Conservation (phyloP, 225 moss, liverwort and hornwort genomes). For the Bryoerythrophyllum caledonicum region DNA sequence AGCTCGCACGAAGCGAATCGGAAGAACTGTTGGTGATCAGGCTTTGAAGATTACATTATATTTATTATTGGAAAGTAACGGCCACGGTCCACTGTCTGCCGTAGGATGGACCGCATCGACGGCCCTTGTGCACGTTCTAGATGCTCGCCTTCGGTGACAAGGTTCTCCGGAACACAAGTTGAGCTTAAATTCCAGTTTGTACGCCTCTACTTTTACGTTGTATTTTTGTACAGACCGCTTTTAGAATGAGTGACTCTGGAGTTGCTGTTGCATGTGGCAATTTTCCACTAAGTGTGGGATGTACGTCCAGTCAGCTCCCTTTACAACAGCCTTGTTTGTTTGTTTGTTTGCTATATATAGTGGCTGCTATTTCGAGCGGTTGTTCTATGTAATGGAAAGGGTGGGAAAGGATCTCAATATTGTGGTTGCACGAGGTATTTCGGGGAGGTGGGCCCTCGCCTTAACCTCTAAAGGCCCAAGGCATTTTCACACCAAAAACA, state of each 20-base stretch:
- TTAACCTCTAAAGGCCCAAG: too few relatives aligned
- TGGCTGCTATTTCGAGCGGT: too few relatives aligned
- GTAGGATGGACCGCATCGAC: constrained; percentile 4
- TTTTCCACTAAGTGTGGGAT: not conserved
- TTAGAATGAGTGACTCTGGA: not conserved
- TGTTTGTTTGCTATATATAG: too few relatives aligned
- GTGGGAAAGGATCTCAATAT: too few relatives aligned
- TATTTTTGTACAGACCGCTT: too few relatives aligned
- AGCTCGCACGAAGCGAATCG: not conserved
- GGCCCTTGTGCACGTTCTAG: constrained; percentile 6
- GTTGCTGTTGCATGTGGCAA: not conserved
- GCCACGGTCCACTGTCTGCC: not conserved
- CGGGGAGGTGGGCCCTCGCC: too few relatives aligned
- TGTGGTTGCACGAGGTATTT: too few relatives aligned
- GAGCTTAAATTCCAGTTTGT: not conserved
- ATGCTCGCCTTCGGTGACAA: not conserved
- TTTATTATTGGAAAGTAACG: not conserved
- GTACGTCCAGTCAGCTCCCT: too few relatives aligned
- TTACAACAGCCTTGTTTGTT: too few relatives aligned
- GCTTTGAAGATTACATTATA: not conserved
- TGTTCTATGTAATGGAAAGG: too few relatives aligned
- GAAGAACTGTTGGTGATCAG: not conserved
- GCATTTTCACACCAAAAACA: too few relatives aligned
- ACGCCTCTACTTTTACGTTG: not conserved
- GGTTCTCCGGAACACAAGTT: not conserved